These are phyloP conservation scores for Aurantiochytrium sp. DNA, from an alignment of 108 stramenopile species.

Conservation along the genomic window DNA sequence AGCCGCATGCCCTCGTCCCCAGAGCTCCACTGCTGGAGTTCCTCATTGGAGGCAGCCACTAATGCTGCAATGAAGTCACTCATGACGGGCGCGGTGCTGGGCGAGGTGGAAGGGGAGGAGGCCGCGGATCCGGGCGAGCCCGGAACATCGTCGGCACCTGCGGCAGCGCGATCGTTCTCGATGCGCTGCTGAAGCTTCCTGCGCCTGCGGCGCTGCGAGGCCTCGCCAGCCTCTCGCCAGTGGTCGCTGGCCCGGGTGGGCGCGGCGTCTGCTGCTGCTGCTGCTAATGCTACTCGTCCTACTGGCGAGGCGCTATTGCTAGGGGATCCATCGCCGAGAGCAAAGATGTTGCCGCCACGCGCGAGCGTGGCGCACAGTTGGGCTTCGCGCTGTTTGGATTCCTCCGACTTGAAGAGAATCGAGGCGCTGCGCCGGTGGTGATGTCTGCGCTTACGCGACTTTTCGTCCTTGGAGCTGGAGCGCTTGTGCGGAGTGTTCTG, in stretches of 20 bases:
- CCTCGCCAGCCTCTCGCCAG: neutral
- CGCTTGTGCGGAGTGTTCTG: too few species aligned
- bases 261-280: too few species aligned
- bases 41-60: neutral
- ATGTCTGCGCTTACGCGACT: neutral
- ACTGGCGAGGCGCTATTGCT: neutral
- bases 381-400: neutral
- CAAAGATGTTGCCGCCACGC: neutral
- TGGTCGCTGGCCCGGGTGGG: neutral
- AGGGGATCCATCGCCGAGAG: neutral
- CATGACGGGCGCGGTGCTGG: neutral
- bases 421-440: neutral
- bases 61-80: neutral
- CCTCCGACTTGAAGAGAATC: neutral
- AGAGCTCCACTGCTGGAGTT: neutral
- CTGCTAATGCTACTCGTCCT: too few species aligned
- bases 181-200: neutral
- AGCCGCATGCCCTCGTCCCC: neutral
- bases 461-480: too few species aligned
- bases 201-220: neutral
- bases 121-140: neutral
- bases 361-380: neutral
- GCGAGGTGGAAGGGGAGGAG: neutral
- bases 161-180: neutral
- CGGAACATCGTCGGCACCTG: neutral